Conservation (phyloP, 225 moss, liverwort and hornwort species). For the Physcomitrellopsis africana region DNA sequence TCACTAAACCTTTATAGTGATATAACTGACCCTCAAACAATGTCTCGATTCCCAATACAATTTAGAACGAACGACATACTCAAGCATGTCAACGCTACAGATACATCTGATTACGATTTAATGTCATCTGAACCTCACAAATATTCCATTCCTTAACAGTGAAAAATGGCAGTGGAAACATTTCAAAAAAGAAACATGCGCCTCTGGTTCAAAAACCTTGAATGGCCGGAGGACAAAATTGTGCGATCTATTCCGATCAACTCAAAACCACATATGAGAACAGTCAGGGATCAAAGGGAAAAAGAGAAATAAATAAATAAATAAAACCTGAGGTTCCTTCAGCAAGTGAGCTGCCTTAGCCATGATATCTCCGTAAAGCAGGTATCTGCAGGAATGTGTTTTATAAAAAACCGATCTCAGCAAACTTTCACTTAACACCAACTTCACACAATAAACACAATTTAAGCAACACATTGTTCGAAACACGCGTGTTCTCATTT, state of each 20-base stretch:
- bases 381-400: slow-evolving; percentile 59
- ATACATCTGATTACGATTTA: not conserved
- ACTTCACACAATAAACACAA: slow-evolving; percentile 20
- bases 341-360: slow-evolving; percentile 78
- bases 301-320: not conserved
- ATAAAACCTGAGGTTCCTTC: slow-evolving; percentile 82
- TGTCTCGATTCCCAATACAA: not conserved
- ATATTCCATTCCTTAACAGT: not conserved
- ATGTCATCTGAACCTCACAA: not conserved
- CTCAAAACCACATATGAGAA: not conserved
- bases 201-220: slow-evolving; percentile 5
- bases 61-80: slow-evolving; percentile 4
- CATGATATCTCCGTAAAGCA: slow-evolving; percentile 86
- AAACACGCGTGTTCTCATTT: slow-evolving; percentile 10
- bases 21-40: slow-evolving; percentile 20
- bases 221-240: slow-evolving; percentile 2
- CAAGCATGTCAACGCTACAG: slow-evolving; percentile 15
- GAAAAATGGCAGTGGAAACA: slow-evolving; percentile 16
- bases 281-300: too few species aligned
- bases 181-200: slow-evolving; percentile 1
- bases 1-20: slow-evolving; percentile 3
- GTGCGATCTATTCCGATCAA: slow-evolving; percentile 6
- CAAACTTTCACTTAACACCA: slow-evolving; percentile 18
- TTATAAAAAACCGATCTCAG: slow-evolving; percentile 22
- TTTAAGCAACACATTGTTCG: slow-evolving; percentile 21